Percentiles rank a stretch among this genome's conserved stretches.
Conservation (phyloP, 306 rosid genomes). For the Vigna angularis region DNA sequence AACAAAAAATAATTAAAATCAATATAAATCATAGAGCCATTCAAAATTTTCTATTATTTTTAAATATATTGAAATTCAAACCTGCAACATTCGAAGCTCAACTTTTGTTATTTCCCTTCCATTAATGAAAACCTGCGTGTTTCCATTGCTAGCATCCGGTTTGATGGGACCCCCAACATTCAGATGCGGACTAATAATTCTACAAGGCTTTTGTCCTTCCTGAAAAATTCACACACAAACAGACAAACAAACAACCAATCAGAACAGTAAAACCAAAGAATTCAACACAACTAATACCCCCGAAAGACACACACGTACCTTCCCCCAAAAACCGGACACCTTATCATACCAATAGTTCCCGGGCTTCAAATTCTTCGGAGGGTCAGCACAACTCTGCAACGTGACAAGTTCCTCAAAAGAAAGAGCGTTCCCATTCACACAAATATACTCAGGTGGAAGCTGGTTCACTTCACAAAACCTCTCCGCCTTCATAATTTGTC, state of each 20-base stretch:
- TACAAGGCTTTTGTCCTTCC: constrained; percentile 97
- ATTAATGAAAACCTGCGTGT: constrained; percentile 91
- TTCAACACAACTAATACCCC: not conserved
- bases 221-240: constrained; percentile 48
- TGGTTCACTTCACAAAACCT: constrained; percentile 90
- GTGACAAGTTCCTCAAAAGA: constrained; percentile 73
- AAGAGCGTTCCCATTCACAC: constrained; percentile 84
- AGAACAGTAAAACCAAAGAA: constrained; percentile 23
- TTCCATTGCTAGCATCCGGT: constrained; percentile 90
- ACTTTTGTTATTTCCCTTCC: constrained; percentile 94
- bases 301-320: constrained; percentile 56
- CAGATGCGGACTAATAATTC: constrained; percentile 85
- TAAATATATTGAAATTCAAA: constrained; percentile 47
- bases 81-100: constrained; percentile 99
- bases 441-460: constrained; percentile 80
- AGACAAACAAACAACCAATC: not conserved
- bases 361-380: constrained; percentile 93
- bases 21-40: not conserved
- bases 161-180: constrained; percentile 86
- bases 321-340: constrained; percentile 99
- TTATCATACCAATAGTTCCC: constrained; percentile 99
- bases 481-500: constrained; percentile 89
- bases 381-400: constrained; percentile 75
- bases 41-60: not conserved
- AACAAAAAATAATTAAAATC: not conserved